phyloP scores from a whole-genome alignment of 83 land plant genomes.

The Picea abies region DNA sequence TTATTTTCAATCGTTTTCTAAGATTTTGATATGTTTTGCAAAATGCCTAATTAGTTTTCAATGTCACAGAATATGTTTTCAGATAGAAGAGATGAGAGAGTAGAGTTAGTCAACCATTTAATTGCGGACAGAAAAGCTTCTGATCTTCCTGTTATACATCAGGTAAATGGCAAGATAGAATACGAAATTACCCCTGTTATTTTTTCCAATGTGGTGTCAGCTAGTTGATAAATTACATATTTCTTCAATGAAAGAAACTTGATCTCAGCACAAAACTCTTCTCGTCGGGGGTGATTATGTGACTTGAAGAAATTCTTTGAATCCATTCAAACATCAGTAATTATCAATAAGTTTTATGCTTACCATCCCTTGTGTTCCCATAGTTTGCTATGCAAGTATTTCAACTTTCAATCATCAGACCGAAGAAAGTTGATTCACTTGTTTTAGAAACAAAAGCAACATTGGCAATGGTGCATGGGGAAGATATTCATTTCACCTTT shows the following conservation, averaged over 20 bases:
- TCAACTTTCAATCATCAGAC: too few species aligned
- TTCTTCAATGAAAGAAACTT: background rate
- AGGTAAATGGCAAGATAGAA: constrained; percentile 11
- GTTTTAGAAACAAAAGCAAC: background rate
- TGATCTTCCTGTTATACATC: constrained; percentile 16
- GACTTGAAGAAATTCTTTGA: background rate
- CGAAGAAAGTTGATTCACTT: background rate
- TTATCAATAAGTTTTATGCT: background rate
- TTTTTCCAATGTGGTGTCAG: background rate
- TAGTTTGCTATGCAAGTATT: background rate
- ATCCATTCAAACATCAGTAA: background rate
- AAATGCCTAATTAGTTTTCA: background rate
- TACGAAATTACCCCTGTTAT: background rate
- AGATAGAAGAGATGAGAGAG: constrained; percentile 22
- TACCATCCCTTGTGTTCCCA: background rate
- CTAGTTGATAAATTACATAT: background rate
- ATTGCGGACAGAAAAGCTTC: constrained; percentile 12
- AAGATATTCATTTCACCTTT: background rate
- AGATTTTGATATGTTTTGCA: background rate
- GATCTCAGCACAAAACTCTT: background rate
- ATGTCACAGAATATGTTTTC: constrained; percentile 14
- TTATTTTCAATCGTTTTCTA: background rate
- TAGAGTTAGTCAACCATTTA: constrained; percentile 21
- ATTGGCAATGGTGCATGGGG: background rate
- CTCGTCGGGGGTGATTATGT: too few species aligned